Conservation (phyloP, 164 flowering plant species). For the Santalum album region DNA sequence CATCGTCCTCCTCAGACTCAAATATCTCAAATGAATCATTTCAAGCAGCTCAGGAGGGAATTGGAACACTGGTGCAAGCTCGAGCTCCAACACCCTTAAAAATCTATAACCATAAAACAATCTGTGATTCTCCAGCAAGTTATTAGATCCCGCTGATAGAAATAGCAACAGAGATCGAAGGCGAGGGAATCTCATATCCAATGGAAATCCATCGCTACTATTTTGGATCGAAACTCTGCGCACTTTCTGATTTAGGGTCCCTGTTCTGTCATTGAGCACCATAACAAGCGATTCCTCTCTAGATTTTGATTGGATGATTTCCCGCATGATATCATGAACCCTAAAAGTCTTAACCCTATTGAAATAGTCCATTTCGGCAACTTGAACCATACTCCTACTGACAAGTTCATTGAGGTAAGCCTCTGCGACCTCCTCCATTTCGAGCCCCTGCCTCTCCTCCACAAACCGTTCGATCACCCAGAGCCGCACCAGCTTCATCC, state of each 20-base stretch:
- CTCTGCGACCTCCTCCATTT: conserved; percentile 21
- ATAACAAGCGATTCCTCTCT: conserved; percentile 10
- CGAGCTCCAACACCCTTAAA: conserved; percentile 21
- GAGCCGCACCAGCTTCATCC: conserved; percentile 15
- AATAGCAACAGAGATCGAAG: conserved; percentile 14
- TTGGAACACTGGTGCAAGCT: conserved; percentile 8
- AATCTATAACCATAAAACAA: conserved; percentile 11
- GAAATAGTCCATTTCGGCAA: not conserved
- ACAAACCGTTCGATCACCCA: conserved; percentile 26
- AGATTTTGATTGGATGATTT: conserved; percentile 15
- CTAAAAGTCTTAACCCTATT: conserved; percentile 6
- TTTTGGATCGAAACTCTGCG: conserved; percentile 16
- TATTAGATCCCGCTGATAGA: not conserved
- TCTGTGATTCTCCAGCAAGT: not conserved
- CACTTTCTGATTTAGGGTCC: not conserved
- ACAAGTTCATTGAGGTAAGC: conserved; percentile 24
- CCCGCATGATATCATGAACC: conserved; percentile 20
- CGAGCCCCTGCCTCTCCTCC: conserved; percentile 8
- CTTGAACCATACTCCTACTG: conserved; percentile 21
- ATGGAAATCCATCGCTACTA: not conserved
- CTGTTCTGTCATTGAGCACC: not conserved
- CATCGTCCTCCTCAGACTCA: conserved; percentile 18
- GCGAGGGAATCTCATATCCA: not conserved
- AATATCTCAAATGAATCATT: conserved; percentile 15
- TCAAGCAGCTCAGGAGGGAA: conserved; percentile 17